Evolutionary conservation across 495 filamentous ascomycete species (phyloP).

Genomic region (Penicillium alfredii): DNA sequence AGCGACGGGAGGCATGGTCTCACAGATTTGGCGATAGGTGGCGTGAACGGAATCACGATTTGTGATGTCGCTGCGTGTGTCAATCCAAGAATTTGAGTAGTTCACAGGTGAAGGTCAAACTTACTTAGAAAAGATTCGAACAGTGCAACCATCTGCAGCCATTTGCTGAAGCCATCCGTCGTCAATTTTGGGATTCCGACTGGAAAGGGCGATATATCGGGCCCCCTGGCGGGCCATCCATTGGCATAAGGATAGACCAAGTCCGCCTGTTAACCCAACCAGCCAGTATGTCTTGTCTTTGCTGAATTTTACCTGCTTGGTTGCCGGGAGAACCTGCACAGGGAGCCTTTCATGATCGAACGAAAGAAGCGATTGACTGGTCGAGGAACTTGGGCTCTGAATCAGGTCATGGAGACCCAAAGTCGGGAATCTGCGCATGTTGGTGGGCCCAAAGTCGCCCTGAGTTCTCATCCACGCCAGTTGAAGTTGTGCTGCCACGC

Average conservation of each 20-base stretch:
- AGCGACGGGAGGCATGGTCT: conserved; percentile 41
- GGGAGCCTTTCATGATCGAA: conserved; percentile 9
- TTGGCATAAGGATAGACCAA: conserved; percentile 53
- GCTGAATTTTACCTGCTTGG: conserved; percentile 12
- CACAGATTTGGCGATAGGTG: conserved; percentile 30
- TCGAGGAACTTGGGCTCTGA: neutral
- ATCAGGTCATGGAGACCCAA: conserved; percentile 9
- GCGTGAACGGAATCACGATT: conserved; percentile 27
- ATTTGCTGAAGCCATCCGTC: conserved; percentile 42
- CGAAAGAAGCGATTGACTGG: conserved; percentile 10
- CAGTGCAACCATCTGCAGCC: conserved; percentile 11
- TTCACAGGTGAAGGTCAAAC: conserved; percentile 2
- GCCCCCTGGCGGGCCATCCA: conserved; percentile 54
- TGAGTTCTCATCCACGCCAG: conserved; percentile 5
- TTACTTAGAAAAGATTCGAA: conserved; percentile 18
- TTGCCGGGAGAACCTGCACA: conserved; percentile 14
- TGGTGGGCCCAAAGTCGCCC: conserved; percentile 3
- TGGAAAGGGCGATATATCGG: conserved; percentile 48
- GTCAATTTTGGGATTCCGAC: conserved; percentile 49
- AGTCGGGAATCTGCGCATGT: conserved; percentile 5
- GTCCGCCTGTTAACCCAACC: conserved; percentile 50
- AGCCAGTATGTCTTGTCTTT: conserved; percentile 50
- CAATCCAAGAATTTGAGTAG: neutral
- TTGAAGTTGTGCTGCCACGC: conserved; percentile 6
- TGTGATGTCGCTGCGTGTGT: conserved; percentile 9